Conservation (phyloP, 371 early-diverging fungal species). For the Mucor irregularis region DNA sequence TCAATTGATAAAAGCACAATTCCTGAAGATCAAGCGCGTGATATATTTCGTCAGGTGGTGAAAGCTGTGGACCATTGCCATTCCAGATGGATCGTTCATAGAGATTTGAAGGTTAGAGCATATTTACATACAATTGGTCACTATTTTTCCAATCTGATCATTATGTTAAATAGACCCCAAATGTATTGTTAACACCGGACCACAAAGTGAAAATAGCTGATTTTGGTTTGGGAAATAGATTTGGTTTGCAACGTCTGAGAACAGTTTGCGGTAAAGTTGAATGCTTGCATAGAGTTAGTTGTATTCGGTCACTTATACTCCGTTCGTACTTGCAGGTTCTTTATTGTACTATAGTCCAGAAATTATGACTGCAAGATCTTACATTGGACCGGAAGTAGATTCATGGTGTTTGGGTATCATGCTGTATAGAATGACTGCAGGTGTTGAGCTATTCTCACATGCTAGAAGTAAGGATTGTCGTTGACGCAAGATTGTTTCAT, state of each 20-base stretch:
- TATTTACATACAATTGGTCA: background rate
- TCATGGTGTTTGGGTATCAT: constrained; percentile 87
- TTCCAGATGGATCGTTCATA: constrained; percentile 72
- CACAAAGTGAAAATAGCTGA: constrained; percentile 66
- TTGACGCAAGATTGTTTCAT: too few species aligned
- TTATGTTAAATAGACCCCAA: constrained; percentile 42
- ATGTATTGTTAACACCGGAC: constrained; percentile 49
- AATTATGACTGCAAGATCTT: constrained; percentile 59
- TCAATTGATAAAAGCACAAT: constrained; percentile 45
- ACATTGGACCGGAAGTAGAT: constrained; percentile 70
- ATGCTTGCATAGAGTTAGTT: too few species aligned
- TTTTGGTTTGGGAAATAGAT: constrained; percentile 81
- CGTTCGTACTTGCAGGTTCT: too few species aligned
- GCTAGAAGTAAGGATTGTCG: constrained; percentile 55
- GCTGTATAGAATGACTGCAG: constrained; percentile 87
- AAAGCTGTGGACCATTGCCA: constrained; percentile 74
- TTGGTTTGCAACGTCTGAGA: constrained; percentile 64
- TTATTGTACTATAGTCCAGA: constrained; percentile 66
- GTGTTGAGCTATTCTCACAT: constrained; percentile 84
- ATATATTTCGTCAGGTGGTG: constrained; percentile 71
- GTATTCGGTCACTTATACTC: too few species aligned
- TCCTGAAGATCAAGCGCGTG: constrained; percentile 62
- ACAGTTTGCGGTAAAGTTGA: constrained; percentile 82
- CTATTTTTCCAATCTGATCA: background rate
- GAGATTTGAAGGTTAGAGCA: constrained; percentile 70